Percentiles rank a stretch among this genome's conserved stretches.
Conservation (phyloP, 495 filamentous ascomycete species). For the Hypoxylon subgilvum region DNA sequence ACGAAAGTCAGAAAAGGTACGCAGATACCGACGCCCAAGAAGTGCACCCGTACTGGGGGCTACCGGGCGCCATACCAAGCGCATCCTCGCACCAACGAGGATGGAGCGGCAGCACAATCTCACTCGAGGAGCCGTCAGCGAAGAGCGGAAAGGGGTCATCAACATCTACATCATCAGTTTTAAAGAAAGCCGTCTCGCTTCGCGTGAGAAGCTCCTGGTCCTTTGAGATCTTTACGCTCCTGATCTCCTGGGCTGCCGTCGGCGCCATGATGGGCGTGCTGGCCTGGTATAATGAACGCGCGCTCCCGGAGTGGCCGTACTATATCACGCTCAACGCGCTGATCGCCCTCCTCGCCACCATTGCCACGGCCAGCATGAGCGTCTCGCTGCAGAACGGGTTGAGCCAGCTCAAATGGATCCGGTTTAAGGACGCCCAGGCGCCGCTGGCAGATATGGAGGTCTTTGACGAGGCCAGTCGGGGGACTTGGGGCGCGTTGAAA, state of each 20-base stretch:
- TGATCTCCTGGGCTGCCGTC: slow-evolving; percentile 23
- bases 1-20: background rate
- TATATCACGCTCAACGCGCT: slow-evolving; percentile 53
- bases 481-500: slow-evolving; percentile 46
- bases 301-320: slow-evolving; percentile 53
- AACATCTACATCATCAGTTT: background rate
- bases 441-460: slow-evolving; percentile 50
- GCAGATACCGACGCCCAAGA: slow-evolving; percentile 1
- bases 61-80: background rate
- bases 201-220: slow-evolving; percentile 20
- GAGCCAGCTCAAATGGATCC: slow-evolving; percentile 57
- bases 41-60: background rate
- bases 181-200: background rate
- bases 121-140: background rate
- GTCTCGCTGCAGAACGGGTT: slow-evolving; percentile 49
- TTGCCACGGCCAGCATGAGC: slow-evolving; percentile 50
- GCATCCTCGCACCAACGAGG: slow-evolving; percentile 14
- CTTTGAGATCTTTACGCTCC: slow-evolving; percentile 28
- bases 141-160: background rate
- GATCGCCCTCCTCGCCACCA: slow-evolving; percentile 48
- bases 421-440: slow-evolving; percentile 48
- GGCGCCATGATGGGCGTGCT: slow-evolving; percentile 48
- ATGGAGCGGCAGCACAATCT: slow-evolving; percentile 20
- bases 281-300: slow-evolving; percentile 46
- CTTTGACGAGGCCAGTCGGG: slow-evolving; percentile 56